A percentile compares a stretch with the other conserved stretches of the same genome.
Evolutionary conservation across 768 basidiomycete genomes (phyloP).

Genomic region (Mrakia gelida): DNA sequence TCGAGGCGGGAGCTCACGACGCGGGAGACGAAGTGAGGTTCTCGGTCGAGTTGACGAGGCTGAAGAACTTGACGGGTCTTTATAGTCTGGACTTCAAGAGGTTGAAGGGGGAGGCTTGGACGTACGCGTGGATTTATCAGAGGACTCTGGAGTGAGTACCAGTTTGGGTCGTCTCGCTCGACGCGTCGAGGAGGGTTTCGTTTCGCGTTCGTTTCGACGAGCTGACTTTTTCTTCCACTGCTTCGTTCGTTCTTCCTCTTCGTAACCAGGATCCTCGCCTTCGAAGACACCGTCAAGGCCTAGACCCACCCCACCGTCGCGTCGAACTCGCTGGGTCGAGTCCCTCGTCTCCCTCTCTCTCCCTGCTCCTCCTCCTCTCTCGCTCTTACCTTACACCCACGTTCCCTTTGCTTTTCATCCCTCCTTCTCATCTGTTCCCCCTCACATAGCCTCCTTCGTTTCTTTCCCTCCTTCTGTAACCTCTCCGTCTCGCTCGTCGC

Average conservation of each 20-base stretch:
- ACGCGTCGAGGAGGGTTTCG: too few relatives aligned
- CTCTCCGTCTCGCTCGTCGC: too few relatives aligned
- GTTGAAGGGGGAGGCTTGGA: constrained; percentile 60
- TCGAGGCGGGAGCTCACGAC: constrained; percentile 48
- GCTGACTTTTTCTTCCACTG: neutral
- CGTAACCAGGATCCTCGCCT: neutral
- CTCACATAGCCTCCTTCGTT: neutral
- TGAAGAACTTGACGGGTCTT: constrained; percentile 84
- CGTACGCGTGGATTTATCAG: constrained; percentile 29
- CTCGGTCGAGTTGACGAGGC: constrained; percentile 84
- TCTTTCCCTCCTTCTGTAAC: neutral
- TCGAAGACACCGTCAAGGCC: constrained; percentile 6
- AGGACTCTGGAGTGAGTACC: constrained; percentile 26
- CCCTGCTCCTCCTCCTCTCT: neutral
- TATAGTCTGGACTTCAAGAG: constrained; percentile 88
- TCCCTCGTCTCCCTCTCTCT: neutral
- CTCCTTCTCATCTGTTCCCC: too few relatives aligned
- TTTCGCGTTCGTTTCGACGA: too few relatives aligned
- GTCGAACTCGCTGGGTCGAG: too few relatives aligned
- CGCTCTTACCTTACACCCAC: neutral
- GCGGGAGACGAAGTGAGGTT: constrained; percentile 94
- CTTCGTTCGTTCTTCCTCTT: neutral
- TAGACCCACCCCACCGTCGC: neutral
- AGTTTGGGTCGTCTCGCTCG: neutral
- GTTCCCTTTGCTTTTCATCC: neutral